Conservation (phyloP, 495 filamentous ascomycete species). For the Neurospora sp. region DNA sequence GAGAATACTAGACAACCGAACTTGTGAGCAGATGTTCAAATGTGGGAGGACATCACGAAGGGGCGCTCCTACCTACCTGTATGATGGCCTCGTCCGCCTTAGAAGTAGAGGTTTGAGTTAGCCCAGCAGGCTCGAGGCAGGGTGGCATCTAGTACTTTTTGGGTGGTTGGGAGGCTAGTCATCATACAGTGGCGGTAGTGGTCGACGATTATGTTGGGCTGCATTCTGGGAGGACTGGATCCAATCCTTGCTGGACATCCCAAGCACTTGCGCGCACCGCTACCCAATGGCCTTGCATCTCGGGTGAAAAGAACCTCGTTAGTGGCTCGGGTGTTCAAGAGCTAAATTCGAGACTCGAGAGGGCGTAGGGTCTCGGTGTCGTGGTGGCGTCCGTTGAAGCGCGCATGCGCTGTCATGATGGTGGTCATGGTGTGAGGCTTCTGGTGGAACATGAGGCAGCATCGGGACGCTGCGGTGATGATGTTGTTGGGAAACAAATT, state of each 20-base stretch:
- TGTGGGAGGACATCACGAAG: not conserved
- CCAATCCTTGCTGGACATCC: not conserved
- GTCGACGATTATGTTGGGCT: not conserved
- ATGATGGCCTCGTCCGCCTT: not conserved
- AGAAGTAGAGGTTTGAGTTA: not conserved
- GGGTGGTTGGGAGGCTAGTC: too few relatives aligned
- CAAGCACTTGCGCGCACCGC: not conserved
- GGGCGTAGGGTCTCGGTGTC: not conserved
- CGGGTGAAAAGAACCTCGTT: not conserved
- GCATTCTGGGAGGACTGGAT: not conserved
- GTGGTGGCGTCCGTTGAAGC: not conserved
- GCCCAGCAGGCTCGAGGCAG: not conserved
- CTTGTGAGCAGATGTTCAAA: not conserved
- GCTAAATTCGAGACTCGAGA: not conserved
- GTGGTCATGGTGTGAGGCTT: not conserved
- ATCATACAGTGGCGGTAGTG: too few relatives aligned
- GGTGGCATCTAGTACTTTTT: too few relatives aligned
- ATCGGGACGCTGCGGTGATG: not conserved
- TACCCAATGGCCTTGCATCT: not conserved
- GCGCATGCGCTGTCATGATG: not conserved
- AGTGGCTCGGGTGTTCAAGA: not conserved
- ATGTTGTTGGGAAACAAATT: not conserved
- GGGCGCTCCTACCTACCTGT: not conserved
- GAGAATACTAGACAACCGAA: not conserved
- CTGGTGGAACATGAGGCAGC: not conserved